phyloP scores from a whole-genome alignment of 345 rosid species.

The Litchi chinensis region DNA sequence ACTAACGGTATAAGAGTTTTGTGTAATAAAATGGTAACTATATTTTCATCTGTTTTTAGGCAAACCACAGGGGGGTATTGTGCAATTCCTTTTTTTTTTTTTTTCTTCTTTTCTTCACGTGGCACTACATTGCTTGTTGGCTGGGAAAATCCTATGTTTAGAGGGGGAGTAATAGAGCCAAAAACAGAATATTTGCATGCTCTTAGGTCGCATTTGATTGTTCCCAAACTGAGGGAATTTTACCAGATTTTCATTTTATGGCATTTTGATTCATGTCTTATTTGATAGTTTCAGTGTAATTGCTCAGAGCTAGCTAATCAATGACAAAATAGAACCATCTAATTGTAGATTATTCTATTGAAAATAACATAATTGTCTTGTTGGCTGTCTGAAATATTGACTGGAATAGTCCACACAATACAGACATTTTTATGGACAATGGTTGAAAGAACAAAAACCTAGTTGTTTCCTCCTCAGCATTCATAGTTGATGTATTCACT shows the following conservation, averaged over 20 bases:
- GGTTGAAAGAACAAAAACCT: neutral
- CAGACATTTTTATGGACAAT: neutral
- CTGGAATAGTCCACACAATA: neutral
- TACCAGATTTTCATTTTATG: too few relatives aligned
- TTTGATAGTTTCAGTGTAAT: neutral
- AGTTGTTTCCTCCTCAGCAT: neutral
- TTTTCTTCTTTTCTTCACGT: neutral
- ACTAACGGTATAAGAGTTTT: too few relatives aligned
- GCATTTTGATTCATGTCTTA: too few relatives aligned
- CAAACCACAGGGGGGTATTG: too few relatives aligned
- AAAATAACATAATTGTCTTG: neutral
- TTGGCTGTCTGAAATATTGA: neutral
- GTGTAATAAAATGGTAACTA: too few relatives aligned
- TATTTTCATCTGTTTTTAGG: too few relatives aligned
- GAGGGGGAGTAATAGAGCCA: slow-evolving; percentile 5
- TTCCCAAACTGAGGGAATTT: too few relatives aligned
- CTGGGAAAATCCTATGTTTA: slow-evolving; percentile 10
- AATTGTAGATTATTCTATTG: neutral
- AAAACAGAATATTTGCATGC: slow-evolving; percentile 13
- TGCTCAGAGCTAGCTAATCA: neutral
- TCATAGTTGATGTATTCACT: neutral
- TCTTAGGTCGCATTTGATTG: slow-evolving; percentile 15
- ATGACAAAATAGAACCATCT: neutral
- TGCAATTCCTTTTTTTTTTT: too few relatives aligned
- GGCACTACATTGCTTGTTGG: neutral